Percentiles rank a stretch among this genome's conserved stretches.
Evolutionary conservation across 768 basidiomycete species (phyloP).

Genomic region (Boletus subparvulus): DNA sequence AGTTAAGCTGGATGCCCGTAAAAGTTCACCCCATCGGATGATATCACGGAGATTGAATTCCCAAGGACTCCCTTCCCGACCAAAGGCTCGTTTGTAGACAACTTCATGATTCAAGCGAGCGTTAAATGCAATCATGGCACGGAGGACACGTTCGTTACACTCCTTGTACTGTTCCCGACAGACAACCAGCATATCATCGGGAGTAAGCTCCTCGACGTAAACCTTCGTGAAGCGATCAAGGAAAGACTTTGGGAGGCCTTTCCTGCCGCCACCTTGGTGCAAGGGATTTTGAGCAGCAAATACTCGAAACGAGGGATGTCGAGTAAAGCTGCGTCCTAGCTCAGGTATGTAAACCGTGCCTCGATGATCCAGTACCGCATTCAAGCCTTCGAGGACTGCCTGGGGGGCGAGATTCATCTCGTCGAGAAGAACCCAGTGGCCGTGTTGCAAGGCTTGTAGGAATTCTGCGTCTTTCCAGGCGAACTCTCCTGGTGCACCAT

Average conservation of each 20-base stretch:
- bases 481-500: constrained; percentile 88
- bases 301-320: constrained; percentile 93
- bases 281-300: constrained; percentile 98
- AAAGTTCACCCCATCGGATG: constrained; percentile 78
- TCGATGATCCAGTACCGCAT: constrained; percentile 93
- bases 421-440: constrained; percentile 96
- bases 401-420: constrained; percentile 99
- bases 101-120: constrained; percentile 65
- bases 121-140: constrained; percentile 84
- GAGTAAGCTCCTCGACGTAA: constrained; percentile 80
- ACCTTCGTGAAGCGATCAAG: constrained; percentile 99
- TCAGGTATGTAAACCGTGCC: constrained; percentile 95
- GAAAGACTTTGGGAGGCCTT: constrained; percentile 96
- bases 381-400: constrained; percentile 93
- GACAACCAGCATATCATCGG: constrained; percentile 74
- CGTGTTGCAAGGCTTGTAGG: constrained; percentile 87
- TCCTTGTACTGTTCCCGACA: constrained; percentile 72
- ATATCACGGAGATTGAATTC: constrained; percentile 98
- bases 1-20: constrained; percentile 33
- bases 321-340: constrained; percentile 80
- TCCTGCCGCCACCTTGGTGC: constrained; percentile 93
- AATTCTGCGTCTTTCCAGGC: constrained; percentile 98
- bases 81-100: constrained; percentile 64
- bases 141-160: constrained; percentile 51
- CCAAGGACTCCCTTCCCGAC: constrained; percentile 85